Evolutionary conservation across 495 filamentous ascomycete species (phyloP).

Genomic region (Podospora bellae-mahoneyi): DNA sequence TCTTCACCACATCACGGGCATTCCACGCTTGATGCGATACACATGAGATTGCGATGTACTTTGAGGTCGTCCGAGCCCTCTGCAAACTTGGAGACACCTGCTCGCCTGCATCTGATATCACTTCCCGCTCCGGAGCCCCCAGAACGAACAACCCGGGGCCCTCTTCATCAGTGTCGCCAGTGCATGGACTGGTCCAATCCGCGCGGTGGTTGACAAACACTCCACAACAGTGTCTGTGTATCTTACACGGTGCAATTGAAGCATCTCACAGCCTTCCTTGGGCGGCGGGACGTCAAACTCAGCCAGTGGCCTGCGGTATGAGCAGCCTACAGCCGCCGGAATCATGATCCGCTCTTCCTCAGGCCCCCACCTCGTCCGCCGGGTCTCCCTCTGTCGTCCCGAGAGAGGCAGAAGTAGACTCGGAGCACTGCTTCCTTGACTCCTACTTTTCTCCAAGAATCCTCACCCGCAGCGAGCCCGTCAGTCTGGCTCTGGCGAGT

Average conservation of each 20-base stretch:
- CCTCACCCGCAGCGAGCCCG: background rate
- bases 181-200: background rate
- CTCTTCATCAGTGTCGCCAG: background rate
- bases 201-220: background rate
- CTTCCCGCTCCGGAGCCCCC: background rate
- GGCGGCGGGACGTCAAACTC: background rate
- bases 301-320: background rate
- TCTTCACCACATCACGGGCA: background rate
- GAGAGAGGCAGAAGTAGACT: background rate
- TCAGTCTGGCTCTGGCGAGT: too few species aligned
- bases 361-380: background rate
- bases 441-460: background rate
- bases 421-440: background rate
- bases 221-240: background rate
- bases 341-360: conserved; percentile 8
- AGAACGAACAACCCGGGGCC: background rate
- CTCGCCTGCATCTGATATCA: background rate
- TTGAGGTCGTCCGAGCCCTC: background rate
- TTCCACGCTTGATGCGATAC: background rate
- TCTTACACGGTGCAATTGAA: background rate
- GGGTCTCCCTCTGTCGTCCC: background rate
- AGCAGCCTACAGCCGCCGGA: conserved; percentile 6
- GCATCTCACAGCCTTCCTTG: background rate
- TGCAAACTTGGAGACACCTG: background rate
- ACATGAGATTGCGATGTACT: background rate